phyloP scores from a whole-genome alignment of 108 stramenopile species.

The Nitzschia sp. region DNA sequence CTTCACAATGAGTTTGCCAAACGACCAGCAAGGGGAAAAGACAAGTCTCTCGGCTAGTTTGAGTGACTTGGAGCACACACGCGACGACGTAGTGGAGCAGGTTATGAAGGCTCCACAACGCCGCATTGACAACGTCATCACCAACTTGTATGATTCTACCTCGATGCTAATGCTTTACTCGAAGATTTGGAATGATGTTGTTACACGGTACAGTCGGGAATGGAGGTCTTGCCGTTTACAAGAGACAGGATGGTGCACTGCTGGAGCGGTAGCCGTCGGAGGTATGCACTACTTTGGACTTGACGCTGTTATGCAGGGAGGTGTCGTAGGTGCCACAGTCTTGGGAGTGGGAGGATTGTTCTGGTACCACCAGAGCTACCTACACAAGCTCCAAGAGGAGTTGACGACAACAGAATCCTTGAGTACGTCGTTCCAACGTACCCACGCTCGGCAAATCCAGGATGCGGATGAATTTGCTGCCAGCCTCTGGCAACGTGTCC shows the following conservation, averaged over 20 bases:
- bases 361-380: constrained; percentile 70
- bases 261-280: constrained; percentile 12
- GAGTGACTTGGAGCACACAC: constrained; percentile 78
- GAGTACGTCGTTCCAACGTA: constrained; percentile 66
- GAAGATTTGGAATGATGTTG: constrained; percentile 38
- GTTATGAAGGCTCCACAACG: constrained; percentile 95
- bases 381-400: constrained; percentile 60
- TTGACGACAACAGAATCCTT: constrained; percentile 61
- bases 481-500: constrained; percentile 83
- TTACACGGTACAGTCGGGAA: constrained; percentile 20
- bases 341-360: constrained; percentile 71
- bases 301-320: constrained; percentile 44
- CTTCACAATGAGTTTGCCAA: constrained; percentile 97
- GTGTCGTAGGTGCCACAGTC: constrained; percentile 62
- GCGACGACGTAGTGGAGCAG: constrained; percentile 90
- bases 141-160: constrained; percentile 90
- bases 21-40: constrained; percentile 19
- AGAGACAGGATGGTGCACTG: constrained; percentile 19
- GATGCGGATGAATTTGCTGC: constrained; percentile 89
- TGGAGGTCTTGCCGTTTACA: constrained; percentile 30
- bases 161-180: constrained; percentile 76
- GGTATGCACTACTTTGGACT: constrained; percentile 26
- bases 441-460: constrained; percentile 76
- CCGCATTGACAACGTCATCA: constrained; percentile 97
- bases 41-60: constrained; percentile 44